Evolutionary conservation across 345 rosid genomes (phyloP).

Genomic region (Aegle marmelos): DNA sequence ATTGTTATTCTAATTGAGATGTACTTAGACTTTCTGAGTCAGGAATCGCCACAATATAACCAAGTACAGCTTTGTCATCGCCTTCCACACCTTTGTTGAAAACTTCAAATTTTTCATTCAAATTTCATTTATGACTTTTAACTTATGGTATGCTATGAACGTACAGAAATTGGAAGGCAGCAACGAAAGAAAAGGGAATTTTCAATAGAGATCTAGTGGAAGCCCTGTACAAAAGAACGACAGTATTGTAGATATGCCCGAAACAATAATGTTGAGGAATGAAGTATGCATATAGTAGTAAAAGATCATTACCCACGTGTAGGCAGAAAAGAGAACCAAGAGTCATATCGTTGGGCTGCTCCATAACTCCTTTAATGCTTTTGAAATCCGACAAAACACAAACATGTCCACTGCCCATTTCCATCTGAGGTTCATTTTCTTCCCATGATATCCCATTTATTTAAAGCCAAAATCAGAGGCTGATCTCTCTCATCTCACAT

Average conservation of each 20-base stretch:
- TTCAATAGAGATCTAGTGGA: background rate
- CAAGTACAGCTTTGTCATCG: too few species aligned
- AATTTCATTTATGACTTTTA: too few species aligned
- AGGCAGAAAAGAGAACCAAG: conserved; percentile 13
- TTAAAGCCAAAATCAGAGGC: conserved; percentile 13
- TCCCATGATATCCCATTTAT: conserved; percentile 7
- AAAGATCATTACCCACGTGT: conserved; percentile 25
- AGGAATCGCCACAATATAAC: background rate
- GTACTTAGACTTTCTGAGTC: too few species aligned
- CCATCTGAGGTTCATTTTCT: conserved; percentile 28
- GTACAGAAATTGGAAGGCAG: too few species aligned
- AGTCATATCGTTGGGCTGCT: conserved; percentile 11
- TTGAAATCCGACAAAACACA: conserved; percentile 38
- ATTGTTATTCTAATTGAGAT: background rate
- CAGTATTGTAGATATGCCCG: background rate
- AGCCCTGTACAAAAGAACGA: background rate
- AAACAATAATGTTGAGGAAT: background rate
- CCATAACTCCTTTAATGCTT: conserved; percentile 13
- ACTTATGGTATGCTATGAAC: too few species aligned
- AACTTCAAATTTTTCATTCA: too few species aligned
- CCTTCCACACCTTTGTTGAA: too few species aligned
- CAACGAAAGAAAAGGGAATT: background rate
- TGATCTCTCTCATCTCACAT: background rate
- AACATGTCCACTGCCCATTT: conserved; percentile 40
- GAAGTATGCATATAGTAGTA: background rate